Conservation (phyloP, 2,329 filamentous ascomycete species). For the Cordyceps cicadae region DNA sequence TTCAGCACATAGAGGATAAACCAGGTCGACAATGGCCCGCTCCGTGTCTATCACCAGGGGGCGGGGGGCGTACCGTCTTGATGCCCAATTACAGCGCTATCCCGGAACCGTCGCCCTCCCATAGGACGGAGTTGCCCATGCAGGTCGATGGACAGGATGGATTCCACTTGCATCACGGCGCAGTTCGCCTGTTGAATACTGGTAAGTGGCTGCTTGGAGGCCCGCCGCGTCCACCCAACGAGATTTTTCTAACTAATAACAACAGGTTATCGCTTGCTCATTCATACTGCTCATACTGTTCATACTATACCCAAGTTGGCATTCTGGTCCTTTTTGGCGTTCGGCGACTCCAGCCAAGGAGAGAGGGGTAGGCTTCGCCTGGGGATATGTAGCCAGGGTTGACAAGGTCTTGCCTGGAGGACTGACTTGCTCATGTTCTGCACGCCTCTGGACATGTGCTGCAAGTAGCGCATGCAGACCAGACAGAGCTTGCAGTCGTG, state of each 20-base stretch:
- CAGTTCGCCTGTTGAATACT: background rate
- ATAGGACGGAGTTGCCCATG: conserved; percentile 10
- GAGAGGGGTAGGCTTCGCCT: background rate
- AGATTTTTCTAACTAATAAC: background rate
- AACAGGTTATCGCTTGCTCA: background rate
- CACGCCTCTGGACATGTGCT: background rate
- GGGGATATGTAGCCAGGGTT: conserved; percentile 2
- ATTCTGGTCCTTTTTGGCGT: background rate
- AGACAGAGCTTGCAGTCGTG: background rate
- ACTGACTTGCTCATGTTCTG: background rate
- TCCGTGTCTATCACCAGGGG: conserved; percentile 12
- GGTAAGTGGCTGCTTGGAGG: background rate
- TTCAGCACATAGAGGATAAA: background rate
- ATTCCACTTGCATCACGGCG: conserved; percentile 6
- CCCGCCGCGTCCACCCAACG: conserved; percentile 6
- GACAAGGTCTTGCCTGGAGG: background rate
- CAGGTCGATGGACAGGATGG: background rate
- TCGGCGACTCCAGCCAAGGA: conserved; percentile 10
- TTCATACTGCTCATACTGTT: background rate
- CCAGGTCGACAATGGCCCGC: conserved; percentile 1
- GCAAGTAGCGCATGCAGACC: conserved; percentile 9
- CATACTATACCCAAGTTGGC: conserved; percentile 8
- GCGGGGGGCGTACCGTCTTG: conserved; percentile 17
- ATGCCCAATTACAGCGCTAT: conserved; percentile 27
- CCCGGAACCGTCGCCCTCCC: background rate